A percentile compares a stretch with the other conserved stretches of the same genome.
Conservation (phyloP, 1,139 yeast species). For the Candida tunisiensis region DNA sequence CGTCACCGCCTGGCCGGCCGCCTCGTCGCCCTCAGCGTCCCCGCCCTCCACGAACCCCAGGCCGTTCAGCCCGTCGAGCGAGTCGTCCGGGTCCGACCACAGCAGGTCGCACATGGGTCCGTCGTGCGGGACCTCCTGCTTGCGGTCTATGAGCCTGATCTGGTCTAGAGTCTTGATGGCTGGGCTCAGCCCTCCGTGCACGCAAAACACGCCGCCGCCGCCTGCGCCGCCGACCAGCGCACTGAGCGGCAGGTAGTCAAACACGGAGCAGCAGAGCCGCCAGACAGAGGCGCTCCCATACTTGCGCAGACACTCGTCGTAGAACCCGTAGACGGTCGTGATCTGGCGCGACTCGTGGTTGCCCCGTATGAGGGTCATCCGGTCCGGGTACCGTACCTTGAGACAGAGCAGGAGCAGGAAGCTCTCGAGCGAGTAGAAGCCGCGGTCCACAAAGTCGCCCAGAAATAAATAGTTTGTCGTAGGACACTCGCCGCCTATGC, state of each 20-base stretch:
- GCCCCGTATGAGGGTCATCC: conserved; percentile 86
- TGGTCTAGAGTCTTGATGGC: conserved; percentile 72
- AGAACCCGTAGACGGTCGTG: conserved; percentile 95
- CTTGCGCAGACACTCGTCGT: conserved; percentile 89
- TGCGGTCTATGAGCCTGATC: conserved; percentile 68
- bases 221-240: conserved; percentile 75
- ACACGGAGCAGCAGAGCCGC: conserved; percentile 60
- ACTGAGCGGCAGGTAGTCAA: conserved; percentile 83
- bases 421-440: conserved; percentile 85
- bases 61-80: conserved; percentile 9
- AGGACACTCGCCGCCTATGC: conserved; percentile 78
- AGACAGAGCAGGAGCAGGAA: conserved; percentile 55
- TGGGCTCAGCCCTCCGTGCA: conserved; percentile 94
- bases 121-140: conserved; percentile 96
- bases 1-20: background rate
- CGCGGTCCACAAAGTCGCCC: conserved; percentile 87
- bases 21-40: conserved; percentile 1
- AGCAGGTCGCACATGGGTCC: conserved; percentile 97
- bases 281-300: conserved; percentile 92
- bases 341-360: conserved; percentile 95
- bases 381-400: conserved; percentile 88
- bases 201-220: conserved; percentile 73
- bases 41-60: background rate
- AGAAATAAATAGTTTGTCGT: conserved; percentile 56
- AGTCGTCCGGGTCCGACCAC: conserved; percentile 96